Percentiles rank a stretch among this genome's conserved stretches.
These are phyloP conservation scores for Solanum habrochaites DNA, from an alignment of 257 asterid genomes.

Conservation along the genomic window DNA sequence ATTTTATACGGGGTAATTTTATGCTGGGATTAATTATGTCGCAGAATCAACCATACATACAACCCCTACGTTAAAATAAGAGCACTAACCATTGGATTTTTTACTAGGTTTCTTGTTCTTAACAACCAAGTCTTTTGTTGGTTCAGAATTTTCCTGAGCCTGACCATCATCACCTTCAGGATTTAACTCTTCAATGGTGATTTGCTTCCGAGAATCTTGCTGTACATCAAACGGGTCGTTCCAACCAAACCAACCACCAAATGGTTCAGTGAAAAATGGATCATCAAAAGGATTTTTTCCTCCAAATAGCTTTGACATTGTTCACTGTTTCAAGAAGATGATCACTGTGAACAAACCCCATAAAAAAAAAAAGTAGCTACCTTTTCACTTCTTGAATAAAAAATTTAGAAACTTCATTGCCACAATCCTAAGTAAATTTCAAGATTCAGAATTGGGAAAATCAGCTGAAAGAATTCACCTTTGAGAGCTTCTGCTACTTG, in stretches of 20 bases:
- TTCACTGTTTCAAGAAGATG: neutral
- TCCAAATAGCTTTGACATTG: conserved; percentile 61
- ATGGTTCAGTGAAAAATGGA: conserved; percentile 59
- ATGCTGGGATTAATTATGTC: neutral
- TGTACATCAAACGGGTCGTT: conserved; percentile 27
- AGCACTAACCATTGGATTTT: conserved; percentile 20
- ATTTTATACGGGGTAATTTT: neutral
- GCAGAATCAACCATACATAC: neutral
- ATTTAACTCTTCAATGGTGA: conserved; percentile 57
- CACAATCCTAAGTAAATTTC: neutral
- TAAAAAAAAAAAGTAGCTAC: neutral
- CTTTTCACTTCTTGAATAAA: neutral
- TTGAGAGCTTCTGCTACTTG: neutral
- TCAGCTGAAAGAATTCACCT: neutral
- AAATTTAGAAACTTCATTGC: neutral
- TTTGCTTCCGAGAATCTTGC: conserved; percentile 28
- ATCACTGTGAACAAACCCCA: neutral
- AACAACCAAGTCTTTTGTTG: conserved; percentile 31
- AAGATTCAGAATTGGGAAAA: neutral
- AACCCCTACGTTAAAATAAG: neutral
- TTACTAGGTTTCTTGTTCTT: conserved; percentile 15
- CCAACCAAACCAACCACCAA: conserved; percentile 27
- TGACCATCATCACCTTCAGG: conserved; percentile 29
- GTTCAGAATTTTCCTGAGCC: conserved; percentile 13
- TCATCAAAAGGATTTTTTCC: conserved; percentile 71